Evolutionary conservation across 2,329 filamentous ascomycete species (phyloP).

Genomic region (Aspergillus niger): DNA sequence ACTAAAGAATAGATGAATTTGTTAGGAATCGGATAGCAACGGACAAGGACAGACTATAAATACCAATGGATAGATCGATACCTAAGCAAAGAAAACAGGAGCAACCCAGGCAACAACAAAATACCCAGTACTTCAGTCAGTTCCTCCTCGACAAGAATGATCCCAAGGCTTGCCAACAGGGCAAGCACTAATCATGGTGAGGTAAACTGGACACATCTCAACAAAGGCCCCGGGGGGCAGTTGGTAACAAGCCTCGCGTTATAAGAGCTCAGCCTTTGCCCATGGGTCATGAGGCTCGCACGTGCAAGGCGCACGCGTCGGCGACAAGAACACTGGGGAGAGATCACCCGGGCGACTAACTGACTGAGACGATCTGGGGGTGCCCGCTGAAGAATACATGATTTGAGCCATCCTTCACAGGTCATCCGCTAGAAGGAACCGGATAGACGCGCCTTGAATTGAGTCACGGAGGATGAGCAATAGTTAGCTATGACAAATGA

Average conservation of each 20-base stretch:
- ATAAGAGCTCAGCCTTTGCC: slow-evolving; percentile 21
- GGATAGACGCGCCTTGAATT: slow-evolving; percentile 7
- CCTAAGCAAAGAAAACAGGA: background rate
- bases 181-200: slow-evolving; percentile 11
- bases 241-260: background rate
- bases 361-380: background rate
- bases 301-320: slow-evolving; percentile 25
- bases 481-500: slow-evolving; percentile 5
- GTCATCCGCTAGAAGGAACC: slow-evolving; percentile 3
- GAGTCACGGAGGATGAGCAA: slow-evolving; percentile 10
- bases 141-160: slow-evolving; percentile 11
- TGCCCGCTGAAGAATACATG: background rate
- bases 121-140: background rate
- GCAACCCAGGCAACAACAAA: background rate
- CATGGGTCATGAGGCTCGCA: slow-evolving; percentile 21
- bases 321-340: slow-evolving; percentile 7
- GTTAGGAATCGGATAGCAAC: background rate
- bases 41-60: background rate
- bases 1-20: too few relatives aligned
- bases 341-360: slow-evolving; percentile 18
- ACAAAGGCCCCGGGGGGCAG: background rate
- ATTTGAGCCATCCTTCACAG: background rate
- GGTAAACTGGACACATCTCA: slow-evolving; percentile 2
- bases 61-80: too few relatives aligned
- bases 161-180: slow-evolving; percentile 7